Base-by-base conservation (phyloP, 768 basidiomycete genomes). In the Botryobasidium botryosum region DNA sequence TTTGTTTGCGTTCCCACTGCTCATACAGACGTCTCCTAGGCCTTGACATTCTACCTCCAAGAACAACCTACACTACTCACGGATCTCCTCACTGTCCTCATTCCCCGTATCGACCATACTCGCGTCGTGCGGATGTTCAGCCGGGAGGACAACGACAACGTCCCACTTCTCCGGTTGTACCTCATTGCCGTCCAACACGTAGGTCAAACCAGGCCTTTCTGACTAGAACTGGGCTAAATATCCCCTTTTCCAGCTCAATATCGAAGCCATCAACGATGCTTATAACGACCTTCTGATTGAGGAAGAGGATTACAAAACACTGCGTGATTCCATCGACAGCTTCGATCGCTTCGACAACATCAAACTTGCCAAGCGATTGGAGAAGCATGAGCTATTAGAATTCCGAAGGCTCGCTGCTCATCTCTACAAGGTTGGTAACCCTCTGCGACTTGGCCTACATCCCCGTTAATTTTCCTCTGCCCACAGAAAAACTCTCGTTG, bases 241-340 rank as follows among this genome's bases (percentile, higher is more conserved):
- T 21, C 2, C n/a, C 24, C 39, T 5, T 23, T 10, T 42, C 3
- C 59, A 92, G 79, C 71, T 92, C 57, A 96, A 99, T 61, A 75
- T 97, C 37, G 86, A 91, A 57, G 86, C 91, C 13, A 87, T 99
- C 56, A 99, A 99, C 56, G 90, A 94, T 52, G 91, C 92, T 6
- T 96, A 94, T 66, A 96, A 97, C 55, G 84, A 88, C 56, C 68
- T 99, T n/a, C 70, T 97, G 35, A 97, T 99, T 48, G 94, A 99
- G 61, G 94, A 99, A 61, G 94, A 99, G 63, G 92, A 99, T 59
- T 87, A 91, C 68, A 88, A 92, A 62, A 96, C 92, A 0, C 73
- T 99, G 6, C 83, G 92, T 6, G 94, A 94, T 61, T 91, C 87
- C 7, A 91, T 97, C 43, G 92, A 97, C 64, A 90, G 90, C 60